phyloP scores from a whole-genome alignment of 2,329 filamentous ascomycete genomes.

The Amauroascus niger region DNA sequence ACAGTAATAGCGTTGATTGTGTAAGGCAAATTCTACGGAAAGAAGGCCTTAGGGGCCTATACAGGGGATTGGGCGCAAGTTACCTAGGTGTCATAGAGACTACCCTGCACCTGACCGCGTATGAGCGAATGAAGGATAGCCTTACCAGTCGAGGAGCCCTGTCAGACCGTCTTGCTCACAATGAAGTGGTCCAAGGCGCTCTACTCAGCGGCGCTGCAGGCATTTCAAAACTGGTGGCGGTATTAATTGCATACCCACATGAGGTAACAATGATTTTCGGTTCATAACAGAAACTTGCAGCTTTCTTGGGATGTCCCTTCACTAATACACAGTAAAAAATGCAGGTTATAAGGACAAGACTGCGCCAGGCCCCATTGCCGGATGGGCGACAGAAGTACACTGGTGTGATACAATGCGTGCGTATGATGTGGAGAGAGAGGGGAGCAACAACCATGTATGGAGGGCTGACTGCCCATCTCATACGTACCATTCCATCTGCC shows the following conservation, averaged over 20 bases:
- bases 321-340: not conserved
- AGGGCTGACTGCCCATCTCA: constrained; percentile 82
- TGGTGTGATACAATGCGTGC: constrained; percentile 79
- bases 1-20: constrained; percentile 82
- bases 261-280: constrained; percentile 45
- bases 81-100: constrained; percentile 86
- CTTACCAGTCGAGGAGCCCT: not conserved
- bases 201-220: constrained; percentile 49
- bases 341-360: constrained; percentile 60
- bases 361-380: constrained; percentile 80
- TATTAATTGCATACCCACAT: constrained; percentile 79
- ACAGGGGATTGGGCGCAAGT: constrained; percentile 81
- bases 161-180: constrained; percentile 28
- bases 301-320: not conserved
- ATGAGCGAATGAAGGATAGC: constrained; percentile 73
- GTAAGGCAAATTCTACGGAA: constrained; percentile 67
- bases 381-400: constrained; percentile 69
- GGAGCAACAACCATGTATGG: constrained; percentile 78
- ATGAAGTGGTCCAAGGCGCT: constrained; percentile 61
- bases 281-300: not conserved
- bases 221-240: constrained; percentile 69
- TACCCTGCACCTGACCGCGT: constrained; percentile 86
- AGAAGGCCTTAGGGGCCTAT: constrained; percentile 72
- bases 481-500: constrained; percentile 81
- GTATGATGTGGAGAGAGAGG: constrained; percentile 80